These are phyloP conservation scores for Alternaria conjuncta DNA, from an alignment of 2,329 filamentous ascomycete genomes.

Conservation along the genomic window DNA sequence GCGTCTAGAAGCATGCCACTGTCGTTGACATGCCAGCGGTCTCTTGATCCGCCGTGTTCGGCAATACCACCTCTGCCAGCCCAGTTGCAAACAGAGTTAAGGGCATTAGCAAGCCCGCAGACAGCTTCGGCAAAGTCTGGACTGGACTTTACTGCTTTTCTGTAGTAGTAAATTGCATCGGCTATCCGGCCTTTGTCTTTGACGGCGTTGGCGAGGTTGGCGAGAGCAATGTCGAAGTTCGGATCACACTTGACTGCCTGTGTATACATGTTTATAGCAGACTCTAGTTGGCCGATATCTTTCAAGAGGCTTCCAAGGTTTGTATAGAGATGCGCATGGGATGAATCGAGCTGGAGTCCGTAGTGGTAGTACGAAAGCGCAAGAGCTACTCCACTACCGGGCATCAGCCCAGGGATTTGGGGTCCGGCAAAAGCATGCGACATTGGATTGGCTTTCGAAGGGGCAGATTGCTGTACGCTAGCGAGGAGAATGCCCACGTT, in stretches of 20 bases:
- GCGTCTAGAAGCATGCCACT: slow-evolving; percentile 82
- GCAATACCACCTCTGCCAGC: slow-evolving; percentile 84
- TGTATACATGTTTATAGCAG: slow-evolving; percentile 97
- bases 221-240: slow-evolving; percentile 95
- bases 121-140: slow-evolving; percentile 97
- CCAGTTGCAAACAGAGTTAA: slow-evolving; percentile 98
- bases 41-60: slow-evolving; percentile 73
- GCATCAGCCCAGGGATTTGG: slow-evolving; percentile 76
- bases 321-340: slow-evolving; percentile 95
- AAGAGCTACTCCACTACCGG: slow-evolving; percentile 85
- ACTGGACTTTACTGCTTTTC: slow-evolving; percentile 86
- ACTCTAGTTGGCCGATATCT: slow-evolving; percentile 89
- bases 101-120: slow-evolving; percentile 89
- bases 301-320: slow-evolving; percentile 95
- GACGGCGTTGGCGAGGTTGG: slow-evolving; percentile 95
- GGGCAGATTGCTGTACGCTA: slow-evolving; percentile 77
- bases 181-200: slow-evolving; percentile 93
- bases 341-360: slow-evolving; percentile 81
- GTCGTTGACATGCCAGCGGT: slow-evolving; percentile 93
- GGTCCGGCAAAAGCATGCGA: slow-evolving; percentile 45
- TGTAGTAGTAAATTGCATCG: slow-evolving; percentile 92
- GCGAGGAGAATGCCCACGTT: slow-evolving; percentile 98
- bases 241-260: slow-evolving; percentile 89
- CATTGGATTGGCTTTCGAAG: slow-evolving; percentile 52
- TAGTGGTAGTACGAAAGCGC: slow-evolving; percentile 96